phyloP scores from a whole-genome alignment of 331 rosid species.

The Acacia concinna region DNA sequence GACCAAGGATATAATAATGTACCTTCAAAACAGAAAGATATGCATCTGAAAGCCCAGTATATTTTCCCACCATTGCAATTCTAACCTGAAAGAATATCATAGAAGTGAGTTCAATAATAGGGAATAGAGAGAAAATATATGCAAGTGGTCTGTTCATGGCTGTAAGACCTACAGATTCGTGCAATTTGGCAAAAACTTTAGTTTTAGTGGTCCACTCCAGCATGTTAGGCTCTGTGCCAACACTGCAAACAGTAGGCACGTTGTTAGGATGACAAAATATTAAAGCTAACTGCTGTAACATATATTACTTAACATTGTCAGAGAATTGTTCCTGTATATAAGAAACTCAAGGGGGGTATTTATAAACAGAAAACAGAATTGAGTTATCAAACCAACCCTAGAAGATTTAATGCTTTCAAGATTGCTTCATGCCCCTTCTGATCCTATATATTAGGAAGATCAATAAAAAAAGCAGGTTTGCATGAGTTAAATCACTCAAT shows the following conservation, averaged over 20 bases:
- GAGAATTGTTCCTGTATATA: background rate
- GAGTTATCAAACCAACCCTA: conserved; percentile 46
- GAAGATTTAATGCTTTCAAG: conserved; percentile 51
- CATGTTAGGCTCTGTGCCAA: conserved; percentile 61
- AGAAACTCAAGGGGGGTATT: background rate
- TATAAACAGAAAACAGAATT: conserved; percentile 25
- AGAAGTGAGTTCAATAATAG: conserved; percentile 11
- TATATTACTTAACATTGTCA: background rate
- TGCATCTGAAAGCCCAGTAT: conserved; percentile 82
- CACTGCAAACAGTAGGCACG: conserved; percentile 43
- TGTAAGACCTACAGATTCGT: conserved; percentile 53
- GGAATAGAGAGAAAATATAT: background rate
- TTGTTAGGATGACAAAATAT: conserved; percentile 10
- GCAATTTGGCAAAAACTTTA: conserved; percentile 55
- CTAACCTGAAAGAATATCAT: conserved; percentile 58
- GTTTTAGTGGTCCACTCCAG: conserved; percentile 74
- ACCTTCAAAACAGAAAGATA: conserved; percentile 93
- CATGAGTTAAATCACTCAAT: background rate
- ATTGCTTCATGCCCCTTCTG: conserved; percentile 66
- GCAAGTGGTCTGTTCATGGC: background rate
- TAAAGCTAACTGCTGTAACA: conserved; percentile 7
- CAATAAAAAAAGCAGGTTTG: conserved; percentile 20
- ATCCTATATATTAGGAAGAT: conserved; percentile 40
- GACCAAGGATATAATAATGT: background rate
- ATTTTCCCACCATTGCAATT: conserved; percentile 95